Evolutionary conservation across 2,329 filamentous ascomycete species (phyloP).

Genomic region (Scopulariopsis brevicaulis): DNA sequence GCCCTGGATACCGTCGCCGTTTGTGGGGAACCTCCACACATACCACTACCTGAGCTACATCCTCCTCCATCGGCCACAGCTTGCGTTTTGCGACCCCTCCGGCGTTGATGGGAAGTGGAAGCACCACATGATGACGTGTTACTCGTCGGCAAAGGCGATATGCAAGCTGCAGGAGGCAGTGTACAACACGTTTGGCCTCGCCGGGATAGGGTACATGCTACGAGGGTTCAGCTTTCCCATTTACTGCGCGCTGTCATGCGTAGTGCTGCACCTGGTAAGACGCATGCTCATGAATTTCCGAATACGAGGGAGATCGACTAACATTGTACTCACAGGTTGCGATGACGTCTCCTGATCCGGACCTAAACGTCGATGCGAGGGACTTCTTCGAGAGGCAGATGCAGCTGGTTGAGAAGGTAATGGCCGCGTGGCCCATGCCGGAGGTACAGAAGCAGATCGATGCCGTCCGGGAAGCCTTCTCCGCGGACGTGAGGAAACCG

Average conservation of each 20-base stretch:
- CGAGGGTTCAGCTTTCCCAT: slow-evolving; percentile 91
- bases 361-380: slow-evolving; percentile 72
- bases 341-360: slow-evolving; percentile 84
- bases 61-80: slow-evolving; percentile 76
- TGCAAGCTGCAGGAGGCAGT: slow-evolving; percentile 82
- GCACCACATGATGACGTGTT: slow-evolving; percentile 76
- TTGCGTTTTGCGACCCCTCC: slow-evolving; percentile 67
- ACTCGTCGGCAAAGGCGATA: slow-evolving; percentile 71
- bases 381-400: slow-evolving; percentile 90
- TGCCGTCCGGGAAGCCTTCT: slow-evolving; percentile 81
- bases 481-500: slow-evolving; percentile 69
- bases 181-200: slow-evolving; percentile 62
- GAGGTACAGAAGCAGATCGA: slow-evolving; percentile 88
- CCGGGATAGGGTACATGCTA: slow-evolving; percentile 82
- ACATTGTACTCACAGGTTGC: slow-evolving; percentile 51
- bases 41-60: slow-evolving; percentile 83
- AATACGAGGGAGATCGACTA: slow-evolving; percentile 1
- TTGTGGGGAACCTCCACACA: slow-evolving; percentile 77
- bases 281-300: slow-evolving; percentile 6
- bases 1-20: slow-evolving; percentile 78
- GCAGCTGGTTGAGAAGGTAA: slow-evolving; percentile 81
- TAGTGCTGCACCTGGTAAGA: slow-evolving; percentile 84
- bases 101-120: slow-evolving; percentile 68
- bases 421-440: slow-evolving; percentile 73
- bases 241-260: slow-evolving; percentile 84